Conservation (phyloP, 2,329 filamentous ascomycete species). For the Chaetomiaceae sp. region DNA sequence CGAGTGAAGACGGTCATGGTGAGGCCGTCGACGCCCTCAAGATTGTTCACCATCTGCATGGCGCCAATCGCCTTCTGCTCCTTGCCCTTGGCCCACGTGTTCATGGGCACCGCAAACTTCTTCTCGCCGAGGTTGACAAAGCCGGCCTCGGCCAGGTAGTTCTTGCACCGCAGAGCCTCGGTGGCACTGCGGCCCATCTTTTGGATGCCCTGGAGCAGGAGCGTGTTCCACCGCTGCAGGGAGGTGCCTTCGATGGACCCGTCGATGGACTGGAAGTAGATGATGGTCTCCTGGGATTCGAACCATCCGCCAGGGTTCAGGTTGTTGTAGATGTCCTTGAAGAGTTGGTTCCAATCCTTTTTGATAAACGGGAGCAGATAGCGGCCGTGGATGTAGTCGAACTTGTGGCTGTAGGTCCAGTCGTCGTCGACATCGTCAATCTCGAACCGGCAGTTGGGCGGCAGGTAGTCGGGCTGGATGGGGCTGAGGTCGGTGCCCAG, state of each 20-base stretch:
- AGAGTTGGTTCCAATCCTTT: not conserved
- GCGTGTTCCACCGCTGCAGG: slow-evolving; percentile 18
- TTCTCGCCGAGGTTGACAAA: slow-evolving; percentile 32
- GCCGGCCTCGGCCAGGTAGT: slow-evolving; percentile 29
- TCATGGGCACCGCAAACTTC: slow-evolving; percentile 28
- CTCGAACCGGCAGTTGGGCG: slow-evolving; percentile 21
- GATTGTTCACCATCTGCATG: slow-evolving; percentile 31
- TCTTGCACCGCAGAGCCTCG: slow-evolving; percentile 24
- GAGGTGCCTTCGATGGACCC: slow-evolving; percentile 17
- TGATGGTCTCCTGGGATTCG: slow-evolving; percentile 21
- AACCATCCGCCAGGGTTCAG: slow-evolving; percentile 21
- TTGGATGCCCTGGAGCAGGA: slow-evolving; percentile 18
- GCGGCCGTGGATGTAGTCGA: slow-evolving; percentile 19
- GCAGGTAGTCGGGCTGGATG: slow-evolving; percentile 20
- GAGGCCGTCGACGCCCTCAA: slow-evolving; percentile 29
- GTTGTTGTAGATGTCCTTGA: slow-evolving; percentile 15
- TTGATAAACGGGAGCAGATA: slow-evolving; percentile 15
- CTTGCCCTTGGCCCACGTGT: slow-evolving; percentile 30
- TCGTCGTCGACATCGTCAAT: slow-evolving; percentile 21
- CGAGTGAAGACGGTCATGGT: slow-evolving; percentile 28
- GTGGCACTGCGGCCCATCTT: slow-evolving; percentile 21
- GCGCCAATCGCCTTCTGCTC: slow-evolving; percentile 28
- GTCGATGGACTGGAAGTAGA: slow-evolving; percentile 19
- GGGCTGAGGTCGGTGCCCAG: slow-evolving; percentile 21
- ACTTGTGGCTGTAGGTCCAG: slow-evolving; percentile 16